These are phyloP conservation scores for Stylonectria norvegica DNA, from an alignment of 2,329 filamentous ascomycete species.

Conservation along the genomic window DNA sequence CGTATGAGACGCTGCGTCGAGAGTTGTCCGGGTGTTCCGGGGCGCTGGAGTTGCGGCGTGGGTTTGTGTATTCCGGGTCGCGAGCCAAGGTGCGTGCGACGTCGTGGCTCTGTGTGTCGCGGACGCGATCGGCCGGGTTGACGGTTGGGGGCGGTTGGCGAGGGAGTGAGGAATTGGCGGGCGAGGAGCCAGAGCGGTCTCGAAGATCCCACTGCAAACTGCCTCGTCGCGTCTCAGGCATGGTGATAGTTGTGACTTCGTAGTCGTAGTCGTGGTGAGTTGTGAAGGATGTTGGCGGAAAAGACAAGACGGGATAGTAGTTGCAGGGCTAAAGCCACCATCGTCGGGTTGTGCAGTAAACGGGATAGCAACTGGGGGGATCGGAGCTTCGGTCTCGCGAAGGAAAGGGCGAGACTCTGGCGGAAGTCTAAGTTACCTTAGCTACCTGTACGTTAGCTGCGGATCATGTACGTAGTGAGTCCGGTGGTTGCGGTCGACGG, in stretches of 20 bases:
- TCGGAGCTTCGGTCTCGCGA: too few relatives aligned
- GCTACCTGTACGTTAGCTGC: too few relatives aligned
- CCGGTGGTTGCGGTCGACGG: too few relatives aligned
- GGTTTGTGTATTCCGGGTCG: conserved; percentile 5
- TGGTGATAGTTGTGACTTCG: conserved; percentile 9
- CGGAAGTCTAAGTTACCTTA: too few relatives aligned
- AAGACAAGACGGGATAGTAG: too few relatives aligned
- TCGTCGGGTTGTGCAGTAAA: too few relatives aligned
- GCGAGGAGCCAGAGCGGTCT: conserved; percentile 9
- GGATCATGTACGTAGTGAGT: too few relatives aligned
- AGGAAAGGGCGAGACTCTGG: too few relatives aligned
- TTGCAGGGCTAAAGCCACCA: too few relatives aligned
- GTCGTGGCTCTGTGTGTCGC: too few relatives aligned
- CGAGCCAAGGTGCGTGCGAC: too few relatives aligned
- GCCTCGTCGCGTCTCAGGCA: conserved; percentile 31
- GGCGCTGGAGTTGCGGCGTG: conserved; percentile 14
- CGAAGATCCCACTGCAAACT: conserved; percentile 18
- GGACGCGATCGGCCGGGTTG: conserved; percentile 15
- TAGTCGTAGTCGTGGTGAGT: not conserved
- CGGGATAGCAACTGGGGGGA: too few relatives aligned
- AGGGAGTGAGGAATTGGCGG: conserved; percentile 9
- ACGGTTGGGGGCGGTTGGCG: conserved; percentile 16
- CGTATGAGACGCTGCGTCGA: conserved; percentile 36
- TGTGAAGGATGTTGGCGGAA: not conserved
- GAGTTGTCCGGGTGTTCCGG: conserved; percentile 18